These are phyloP conservation scores for Pelargonium cotyledonis DNA, from an alignment of 441 rosid genomes.

Conservation along the genomic window DNA sequence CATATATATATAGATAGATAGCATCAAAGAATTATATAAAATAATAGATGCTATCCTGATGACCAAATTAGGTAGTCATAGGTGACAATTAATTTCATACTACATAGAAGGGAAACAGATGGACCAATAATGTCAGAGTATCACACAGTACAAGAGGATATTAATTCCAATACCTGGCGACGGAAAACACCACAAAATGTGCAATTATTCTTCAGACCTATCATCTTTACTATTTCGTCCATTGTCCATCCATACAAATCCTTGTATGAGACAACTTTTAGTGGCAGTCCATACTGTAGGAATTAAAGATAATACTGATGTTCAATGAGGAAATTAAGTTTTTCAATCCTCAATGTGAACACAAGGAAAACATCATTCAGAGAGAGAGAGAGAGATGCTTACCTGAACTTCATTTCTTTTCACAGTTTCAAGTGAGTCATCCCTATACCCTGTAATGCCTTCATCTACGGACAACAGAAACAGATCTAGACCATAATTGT, in stretches of 20 bases:
- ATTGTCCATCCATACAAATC: conserved; percentile 97
- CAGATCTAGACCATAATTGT: conserved; percentile 65
- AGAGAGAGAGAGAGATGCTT: conserved; percentile 1
- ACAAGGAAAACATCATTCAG: not conserved
- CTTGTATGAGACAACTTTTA: conserved; percentile 81
- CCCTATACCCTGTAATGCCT: conserved; percentile 87
- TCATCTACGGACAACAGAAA: conserved; percentile 83
- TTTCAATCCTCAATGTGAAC: not conserved
- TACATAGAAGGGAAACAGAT: not conserved
- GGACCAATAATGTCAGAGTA: not conserved
- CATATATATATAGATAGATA: not conserved
- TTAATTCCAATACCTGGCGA: conserved; percentile 49
- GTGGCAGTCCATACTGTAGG: conserved; percentile 71
- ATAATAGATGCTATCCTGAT: not conserved
- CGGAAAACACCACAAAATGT: conserved; percentile 95
- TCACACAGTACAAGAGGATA: not conserved
- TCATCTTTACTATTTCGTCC: conserved; percentile 95
- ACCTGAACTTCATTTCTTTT: conserved; percentile 81
- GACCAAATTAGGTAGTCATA: too few species aligned
- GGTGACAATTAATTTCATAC: not conserved
- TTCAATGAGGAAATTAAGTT: not conserved
- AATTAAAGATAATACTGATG: not conserved
- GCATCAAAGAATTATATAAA: not conserved
- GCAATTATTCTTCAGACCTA: conserved; percentile 87
- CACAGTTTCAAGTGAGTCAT: conserved; percentile 83